These are phyloP conservation scores for Cyclostephanos invisitatus DNA, from an alignment of 108 stramenopile species.

Conservation along the genomic window DNA sequence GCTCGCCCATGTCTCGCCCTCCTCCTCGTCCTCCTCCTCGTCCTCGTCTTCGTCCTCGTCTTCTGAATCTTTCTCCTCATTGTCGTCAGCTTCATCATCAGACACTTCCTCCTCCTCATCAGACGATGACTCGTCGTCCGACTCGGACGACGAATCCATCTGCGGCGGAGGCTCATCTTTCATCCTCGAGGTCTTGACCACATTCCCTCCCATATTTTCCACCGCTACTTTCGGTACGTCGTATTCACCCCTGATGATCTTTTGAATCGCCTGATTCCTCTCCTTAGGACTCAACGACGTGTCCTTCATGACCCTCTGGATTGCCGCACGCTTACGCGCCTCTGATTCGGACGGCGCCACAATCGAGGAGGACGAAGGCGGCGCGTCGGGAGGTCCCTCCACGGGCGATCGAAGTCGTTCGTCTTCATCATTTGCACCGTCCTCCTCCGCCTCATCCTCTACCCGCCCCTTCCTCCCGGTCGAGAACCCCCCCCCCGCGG, in stretches of 20 bases:
- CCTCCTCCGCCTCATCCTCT: background rate
- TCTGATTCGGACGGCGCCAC: background rate
- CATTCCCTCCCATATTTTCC: background rate
- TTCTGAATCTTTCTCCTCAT: conserved; percentile 11
- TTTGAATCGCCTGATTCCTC: conserved; percentile 31
- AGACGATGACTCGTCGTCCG: conserved; percentile 11
- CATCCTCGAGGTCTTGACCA: background rate
- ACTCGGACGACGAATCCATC: conserved; percentile 9
- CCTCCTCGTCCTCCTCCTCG: conserved; percentile 5
- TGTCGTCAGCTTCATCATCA: background rate
- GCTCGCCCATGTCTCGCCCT: conserved; percentile 3
- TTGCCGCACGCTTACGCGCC: background rate
- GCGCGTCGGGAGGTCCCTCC: background rate
- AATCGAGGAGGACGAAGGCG: background rate
- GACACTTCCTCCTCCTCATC: conserved; percentile 13
- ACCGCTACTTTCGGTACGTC: background rate
- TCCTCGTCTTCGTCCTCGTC: conserved; percentile 3
- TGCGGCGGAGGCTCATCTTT: background rate
- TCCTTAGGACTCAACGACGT: conserved; percentile 18
- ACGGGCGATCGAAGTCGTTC: too few species aligned
- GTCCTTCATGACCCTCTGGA: conserved; percentile 36
- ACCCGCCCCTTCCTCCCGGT: background rate
- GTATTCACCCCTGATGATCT: conserved; percentile 31
- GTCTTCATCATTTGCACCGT: background rate
- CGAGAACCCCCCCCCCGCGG: conserved; percentile 13